Conservation (phyloP, 2,329 filamentous ascomycete genomes). For the Fragosphaeria purpurea region DNA sequence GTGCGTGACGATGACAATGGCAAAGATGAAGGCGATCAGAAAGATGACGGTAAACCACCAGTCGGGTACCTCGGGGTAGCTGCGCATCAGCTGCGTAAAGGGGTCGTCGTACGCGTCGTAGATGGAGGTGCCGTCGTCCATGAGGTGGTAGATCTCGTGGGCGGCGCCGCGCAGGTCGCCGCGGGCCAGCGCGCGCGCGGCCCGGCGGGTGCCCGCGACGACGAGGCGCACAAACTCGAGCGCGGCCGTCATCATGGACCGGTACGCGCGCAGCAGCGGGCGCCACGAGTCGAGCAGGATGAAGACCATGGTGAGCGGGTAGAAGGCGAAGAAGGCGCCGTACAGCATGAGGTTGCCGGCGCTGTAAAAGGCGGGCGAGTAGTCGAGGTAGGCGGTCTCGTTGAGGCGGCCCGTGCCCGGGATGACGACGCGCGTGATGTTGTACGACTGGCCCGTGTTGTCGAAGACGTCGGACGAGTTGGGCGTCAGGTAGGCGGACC, state of each 20-base stretch:
- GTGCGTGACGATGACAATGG: neutral
- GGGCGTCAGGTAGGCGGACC: constrained; percentile 40
- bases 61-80: constrained; percentile 4
- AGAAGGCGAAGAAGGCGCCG: constrained; percentile 45
- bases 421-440: constrained; percentile 30
- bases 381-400: constrained; percentile 33
- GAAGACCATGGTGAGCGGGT: constrained; percentile 41
- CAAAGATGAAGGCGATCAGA: constrained; percentile 1
- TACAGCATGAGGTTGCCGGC: constrained; percentile 41
- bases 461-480: constrained; percentile 42
- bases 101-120: constrained; percentile 2
- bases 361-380: constrained; percentile 41
- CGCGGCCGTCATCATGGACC: constrained; percentile 1
- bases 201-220: neutral
- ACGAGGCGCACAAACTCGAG: neutral
- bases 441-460: constrained; percentile 38
- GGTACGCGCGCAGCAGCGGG: constrained; percentile 4
- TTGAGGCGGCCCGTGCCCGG: constrained; percentile 36
- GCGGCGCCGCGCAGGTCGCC: neutral
- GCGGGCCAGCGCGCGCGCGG: neutral
- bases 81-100: neutral
- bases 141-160: no score
- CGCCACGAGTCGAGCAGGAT: constrained; percentile 31
- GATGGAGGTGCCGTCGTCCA: neutral
- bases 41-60: constrained; percentile 2